These are phyloP conservation scores for Globisporangium rhizosaccharum DNA, from an alignment of 352 stramenopile genomes.

Conservation along the genomic window DNA sequence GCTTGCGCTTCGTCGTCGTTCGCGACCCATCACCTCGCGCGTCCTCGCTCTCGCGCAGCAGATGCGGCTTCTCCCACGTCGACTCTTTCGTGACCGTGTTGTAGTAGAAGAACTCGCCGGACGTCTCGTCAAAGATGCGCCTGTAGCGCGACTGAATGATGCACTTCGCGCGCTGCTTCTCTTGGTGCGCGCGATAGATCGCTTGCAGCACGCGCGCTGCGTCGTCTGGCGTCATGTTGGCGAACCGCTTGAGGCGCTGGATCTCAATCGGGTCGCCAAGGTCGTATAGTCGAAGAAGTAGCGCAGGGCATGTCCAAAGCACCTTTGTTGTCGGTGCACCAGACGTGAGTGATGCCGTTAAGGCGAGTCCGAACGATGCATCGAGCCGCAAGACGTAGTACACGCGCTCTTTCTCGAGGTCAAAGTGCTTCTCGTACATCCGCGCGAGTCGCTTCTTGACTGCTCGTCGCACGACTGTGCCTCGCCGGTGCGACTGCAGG, in stretches of 20 bases:
- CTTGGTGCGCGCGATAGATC: conserved; percentile 36
- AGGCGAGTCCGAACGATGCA: conserved; percentile 5
- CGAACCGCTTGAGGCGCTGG: conserved; percentile 33
- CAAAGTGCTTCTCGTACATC: conserved; percentile 69
- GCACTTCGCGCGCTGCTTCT: conserved; percentile 28
- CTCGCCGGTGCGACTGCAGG: conserved; percentile 39
- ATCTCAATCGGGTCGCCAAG: conserved; percentile 65
- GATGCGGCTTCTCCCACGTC: conserved; percentile 55
- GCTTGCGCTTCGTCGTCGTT: conserved; percentile 2
- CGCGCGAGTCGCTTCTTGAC: conserved; percentile 21
- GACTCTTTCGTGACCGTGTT: conserved; percentile 65
- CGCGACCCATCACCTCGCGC: neutral
- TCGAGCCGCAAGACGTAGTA: conserved; percentile 40
- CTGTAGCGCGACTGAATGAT: conserved; percentile 50
- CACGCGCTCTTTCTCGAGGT: conserved; percentile 43
- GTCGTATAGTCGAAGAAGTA: conserved; percentile 52
- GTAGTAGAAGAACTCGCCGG: conserved; percentile 63
- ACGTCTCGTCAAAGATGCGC: conserved; percentile 47
- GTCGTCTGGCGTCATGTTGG: conserved; percentile 42
- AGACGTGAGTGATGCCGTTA: neutral
- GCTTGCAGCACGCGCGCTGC: conserved; percentile 52
- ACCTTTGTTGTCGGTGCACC: conserved; percentile 14
- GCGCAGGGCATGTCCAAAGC: conserved; percentile 23
- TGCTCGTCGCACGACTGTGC: conserved; percentile 20
- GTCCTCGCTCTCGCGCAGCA: conserved; percentile 19